These are phyloP conservation scores for Candida ovalis DNA, from an alignment of 805 yeast species.

Conservation along the genomic window DNA sequence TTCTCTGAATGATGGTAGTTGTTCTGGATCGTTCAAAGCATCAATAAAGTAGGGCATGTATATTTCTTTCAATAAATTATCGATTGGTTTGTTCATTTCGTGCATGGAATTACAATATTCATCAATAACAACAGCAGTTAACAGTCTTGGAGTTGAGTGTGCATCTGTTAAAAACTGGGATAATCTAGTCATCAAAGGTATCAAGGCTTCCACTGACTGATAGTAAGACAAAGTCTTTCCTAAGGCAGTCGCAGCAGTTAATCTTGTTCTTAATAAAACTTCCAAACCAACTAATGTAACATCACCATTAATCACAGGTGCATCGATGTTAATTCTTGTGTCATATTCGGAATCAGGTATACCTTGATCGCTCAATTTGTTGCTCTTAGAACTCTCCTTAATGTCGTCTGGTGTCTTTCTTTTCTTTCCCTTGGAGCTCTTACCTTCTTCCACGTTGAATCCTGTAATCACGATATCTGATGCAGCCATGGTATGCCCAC, in stretches of 20 bases:
- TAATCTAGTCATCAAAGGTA: slow-evolving; percentile 36
- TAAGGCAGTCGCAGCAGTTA: slow-evolving; percentile 69
- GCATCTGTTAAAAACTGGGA: slow-evolving; percentile 48
- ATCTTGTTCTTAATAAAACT: slow-evolving; percentile 67
- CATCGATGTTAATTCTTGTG: slow-evolving; percentile 79
- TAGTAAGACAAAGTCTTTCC: slow-evolving; percentile 62
- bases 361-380: slow-evolving; percentile 27
- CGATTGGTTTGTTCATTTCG: slow-evolving; percentile 13
- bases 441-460: slow-evolving; percentile 21
- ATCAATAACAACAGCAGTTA: slow-evolving; percentile 64
- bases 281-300: slow-evolving; percentile 78
- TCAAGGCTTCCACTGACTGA: slow-evolving; percentile 34
- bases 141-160: slow-evolving; percentile 78
- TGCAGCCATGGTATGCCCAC: slow-evolving; percentile 47
- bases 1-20: slow-evolving; percentile 66
- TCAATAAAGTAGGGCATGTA: slow-evolving; percentile 27
- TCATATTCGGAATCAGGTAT: slow-evolving; percentile 52
- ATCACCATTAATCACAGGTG: slow-evolving; percentile 90
- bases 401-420: slow-evolving; percentile 34
- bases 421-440: slow-evolving; percentile 42
- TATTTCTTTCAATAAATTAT: slow-evolving; percentile 2
- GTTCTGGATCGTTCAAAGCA: slow-evolving; percentile 39
- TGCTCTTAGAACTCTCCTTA: slow-evolving; percentile 4
- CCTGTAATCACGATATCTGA: slow-evolving; percentile 27
- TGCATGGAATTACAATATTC: slow-evolving; percentile 50